Evolutionary conservation across 2,329 filamentous ascomycete genomes (phyloP).

Genomic region (Epichloe sp.): DNA sequence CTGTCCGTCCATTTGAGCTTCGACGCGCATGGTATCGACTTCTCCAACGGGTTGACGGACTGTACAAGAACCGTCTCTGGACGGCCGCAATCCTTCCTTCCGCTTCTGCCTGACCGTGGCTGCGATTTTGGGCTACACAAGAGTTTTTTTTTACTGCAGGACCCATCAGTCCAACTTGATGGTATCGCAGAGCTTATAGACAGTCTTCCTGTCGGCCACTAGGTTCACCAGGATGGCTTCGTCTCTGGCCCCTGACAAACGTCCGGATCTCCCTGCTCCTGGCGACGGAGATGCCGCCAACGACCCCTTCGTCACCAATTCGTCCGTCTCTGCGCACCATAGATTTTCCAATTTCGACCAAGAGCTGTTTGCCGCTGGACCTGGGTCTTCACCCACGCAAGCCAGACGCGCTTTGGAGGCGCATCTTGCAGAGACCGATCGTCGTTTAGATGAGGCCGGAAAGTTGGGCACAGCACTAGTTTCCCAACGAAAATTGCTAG

Average conservation of each 20-base stretch:
- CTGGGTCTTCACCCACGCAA: conserved; percentile 68
- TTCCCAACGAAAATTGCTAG: conserved; percentile 72
- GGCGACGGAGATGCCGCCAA: conserved; percentile 21
- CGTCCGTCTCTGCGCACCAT: conserved; percentile 37
- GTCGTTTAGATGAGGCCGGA: conserved; percentile 80
- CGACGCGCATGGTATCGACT: neutral
- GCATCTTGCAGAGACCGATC: conserved; percentile 84
- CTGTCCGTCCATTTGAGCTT: neutral
- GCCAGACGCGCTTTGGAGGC: conserved; percentile 81
- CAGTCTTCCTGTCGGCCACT: conserved; percentile 11
- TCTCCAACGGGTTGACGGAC: neutral
- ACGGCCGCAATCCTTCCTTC: neutral
- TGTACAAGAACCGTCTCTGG: neutral
- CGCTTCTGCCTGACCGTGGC: neutral
- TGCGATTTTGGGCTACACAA: neutral
- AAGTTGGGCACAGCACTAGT: conserved; percentile 79
- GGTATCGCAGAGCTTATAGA: conserved; percentile 8
- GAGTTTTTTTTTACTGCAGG: neutral
- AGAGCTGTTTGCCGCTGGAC: conserved; percentile 63
- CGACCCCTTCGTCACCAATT: conserved; percentile 45
- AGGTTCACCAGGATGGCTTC: conserved; percentile 26
- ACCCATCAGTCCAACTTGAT: conserved; percentile 1
- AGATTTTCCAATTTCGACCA: conserved; percentile 76
- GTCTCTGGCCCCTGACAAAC: conserved; percentile 28
- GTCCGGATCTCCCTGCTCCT: conserved; percentile 25